Evolutionary conservation across 164 flowering plant genomes (phyloP), one percentile per base, ranked within the genome.

Genomic region (Magnolia kwangsiensis): DNA sequence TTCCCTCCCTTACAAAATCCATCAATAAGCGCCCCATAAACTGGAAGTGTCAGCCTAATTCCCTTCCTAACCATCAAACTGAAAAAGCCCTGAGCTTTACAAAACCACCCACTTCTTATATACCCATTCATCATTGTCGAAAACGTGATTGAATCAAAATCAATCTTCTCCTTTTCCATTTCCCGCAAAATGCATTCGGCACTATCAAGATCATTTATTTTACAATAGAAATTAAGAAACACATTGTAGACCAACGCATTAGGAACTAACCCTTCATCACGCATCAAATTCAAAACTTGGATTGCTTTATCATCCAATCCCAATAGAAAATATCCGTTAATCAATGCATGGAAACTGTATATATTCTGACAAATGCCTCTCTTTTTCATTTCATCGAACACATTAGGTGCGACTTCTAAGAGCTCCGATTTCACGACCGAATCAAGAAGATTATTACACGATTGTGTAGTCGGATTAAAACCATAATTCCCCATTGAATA

Each of bases 361-460:
- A 65, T 8, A 65, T 65, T 65, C 10, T 31, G 24, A 65, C 24
- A 65, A 19, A 65, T 65, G 11, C 67, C 24, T 19, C 74, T 51
- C 49, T 10, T 21, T n/a, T 13, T 51, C 74, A 72, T 72, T 72
- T 72, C 74, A 51, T 51, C 27, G 19, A 72, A 72, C 58, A 72
- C 74, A 20, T 72, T 21, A 4, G 63, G 63, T 2, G 18, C 74
- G 6, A 10, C 14, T 58, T 51, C 37, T 7, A 72, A 18, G 16
- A 21, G 27, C 50, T 72, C 75, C 24, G 50, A 72, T 61, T 72
- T 72, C 50, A 72, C n/a, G 4, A 31, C 64, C 19, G 50, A 21
- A 1, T 61, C 7, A 8, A 59, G 66, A 72, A 72, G 75, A 72
- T 72, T 72, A 58, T 72, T 72, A 24, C 75, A 27, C n/a, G 75